Base-by-base conservation (phyloP, 2,329 filamentous ascomycete species). In the Curvularia verruculosa region DNA sequence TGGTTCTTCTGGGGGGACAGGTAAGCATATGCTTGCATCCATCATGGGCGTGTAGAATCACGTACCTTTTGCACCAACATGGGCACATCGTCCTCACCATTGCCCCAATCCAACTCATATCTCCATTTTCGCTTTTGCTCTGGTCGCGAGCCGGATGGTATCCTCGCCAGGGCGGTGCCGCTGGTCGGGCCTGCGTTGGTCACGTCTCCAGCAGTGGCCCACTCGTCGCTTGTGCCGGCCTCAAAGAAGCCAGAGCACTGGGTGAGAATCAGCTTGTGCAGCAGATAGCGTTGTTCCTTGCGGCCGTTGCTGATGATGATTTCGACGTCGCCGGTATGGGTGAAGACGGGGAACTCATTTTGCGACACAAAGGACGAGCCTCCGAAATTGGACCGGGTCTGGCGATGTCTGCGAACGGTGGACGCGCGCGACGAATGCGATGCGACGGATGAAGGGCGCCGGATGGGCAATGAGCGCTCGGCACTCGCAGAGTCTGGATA, bases 211-310 rank as follows among this genome's bases (percentile, higher is more conserved):
- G 77, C 76, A 28, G 73, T 74, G 52, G 87, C 87, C 91, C 91
- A 96, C 73, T 93, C 88, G 55, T 89, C 87, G 68, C 87, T 92
- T 43, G 89, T 92, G 72, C 87, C 91, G 23, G 90, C 89, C 76
- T 96, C 91, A 74, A 98, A 98, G 81, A 96, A 97, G 15, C 92
- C 92, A 5, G 92, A 96, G 71, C 90, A 96, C 77, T 96, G 90
- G 29, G 90, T 88, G 65, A 98, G 81, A 39, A 94, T 96, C 70
- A 97, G 84, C 58, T 88, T 85, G 78, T 98, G 94, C 54, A 98
- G 83, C 45, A 97, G 83, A 74, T 97, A 98, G 59, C 90, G 85
- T 73, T 91, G 90, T 77, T 95, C 89, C 71, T 87, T 86, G 60
- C 85, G 83, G 51, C 89, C 84, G 13, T 86, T 78, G 84, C 71